Percentiles rank a stretch among this genome's conserved stretches.
These are phyloP conservation scores for Sphagnum contortum DNA, from an alignment of 225 moss, liverwort and hornwort genomes.

Conservation along the genomic window DNA sequence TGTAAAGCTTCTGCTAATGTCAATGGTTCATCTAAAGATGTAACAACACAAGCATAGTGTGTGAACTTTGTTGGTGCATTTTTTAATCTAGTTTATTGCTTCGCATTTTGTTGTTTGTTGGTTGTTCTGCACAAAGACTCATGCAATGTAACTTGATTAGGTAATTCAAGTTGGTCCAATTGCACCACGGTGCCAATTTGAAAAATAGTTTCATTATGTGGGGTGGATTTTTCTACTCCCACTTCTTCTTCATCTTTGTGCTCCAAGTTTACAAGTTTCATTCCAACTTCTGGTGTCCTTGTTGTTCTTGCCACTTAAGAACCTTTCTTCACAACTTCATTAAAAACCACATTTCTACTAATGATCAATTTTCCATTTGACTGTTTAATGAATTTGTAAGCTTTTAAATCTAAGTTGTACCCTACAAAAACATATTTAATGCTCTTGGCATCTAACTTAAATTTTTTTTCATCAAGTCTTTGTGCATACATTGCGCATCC, in stretches of 20 bases:
- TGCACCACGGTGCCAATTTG: too few species aligned
- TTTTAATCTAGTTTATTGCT: neutral
- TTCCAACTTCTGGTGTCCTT: too few species aligned
- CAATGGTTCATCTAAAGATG: neutral
- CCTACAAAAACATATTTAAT: conserved; percentile 2
- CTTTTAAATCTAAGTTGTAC: neutral
- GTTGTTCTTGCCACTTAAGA: neutral
- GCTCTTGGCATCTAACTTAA: neutral
- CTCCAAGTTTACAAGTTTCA: too few species aligned
- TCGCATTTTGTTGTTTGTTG: neutral
- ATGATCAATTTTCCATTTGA: neutral
- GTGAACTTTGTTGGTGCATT: neutral
- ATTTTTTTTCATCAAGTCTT: neutral
- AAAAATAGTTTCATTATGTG: neutral
- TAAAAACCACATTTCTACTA: neutral
- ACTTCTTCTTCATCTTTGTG: too few species aligned
- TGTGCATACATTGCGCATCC: neutral
- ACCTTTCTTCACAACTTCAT: neutral
- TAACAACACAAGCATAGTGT: neutral
- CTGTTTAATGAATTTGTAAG: neutral
- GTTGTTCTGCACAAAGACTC: too few species aligned
- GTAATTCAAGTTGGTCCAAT: too few species aligned
- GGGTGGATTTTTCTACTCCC: neutral
- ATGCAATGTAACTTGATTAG: too few species aligned
- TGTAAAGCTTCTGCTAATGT: neutral